Evolutionary conservation across 2,329 filamentous ascomycete genomes (phyloP).

Genomic region (Penicillium italicum): DNA sequence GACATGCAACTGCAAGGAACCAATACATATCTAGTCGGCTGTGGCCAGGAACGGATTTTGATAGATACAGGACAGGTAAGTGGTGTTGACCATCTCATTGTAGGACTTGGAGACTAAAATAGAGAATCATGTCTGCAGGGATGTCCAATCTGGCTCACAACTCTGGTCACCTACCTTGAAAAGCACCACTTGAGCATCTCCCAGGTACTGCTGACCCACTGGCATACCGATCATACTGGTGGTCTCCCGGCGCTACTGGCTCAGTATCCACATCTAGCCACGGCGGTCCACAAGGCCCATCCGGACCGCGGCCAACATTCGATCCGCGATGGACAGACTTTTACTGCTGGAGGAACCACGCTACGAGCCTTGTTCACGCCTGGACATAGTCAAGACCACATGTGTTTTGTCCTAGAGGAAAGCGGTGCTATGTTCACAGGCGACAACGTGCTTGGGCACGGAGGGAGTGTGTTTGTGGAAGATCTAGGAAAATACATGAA

Average conservation of each 20-base stretch:
- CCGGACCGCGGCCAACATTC: not conserved
- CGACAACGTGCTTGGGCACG: slow-evolving; percentile 8
- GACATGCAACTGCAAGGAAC: slow-evolving; percentile 40
- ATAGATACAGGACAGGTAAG: slow-evolving; percentile 32
- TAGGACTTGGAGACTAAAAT: not conserved
- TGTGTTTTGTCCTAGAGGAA: slow-evolving; percentile 7
- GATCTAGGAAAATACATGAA: slow-evolving; percentile 1
- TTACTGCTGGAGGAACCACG: not conserved
- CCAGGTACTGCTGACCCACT: slow-evolving; percentile 5
- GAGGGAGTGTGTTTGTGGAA: slow-evolving; percentile 8
- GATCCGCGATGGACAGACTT: slow-evolving; percentile 3
- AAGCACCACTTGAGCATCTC: slow-evolving; percentile 6
- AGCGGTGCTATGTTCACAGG: slow-evolving; percentile 6
- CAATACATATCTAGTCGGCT: slow-evolving; percentile 40
- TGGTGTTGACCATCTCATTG: not conserved
- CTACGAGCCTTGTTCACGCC: slow-evolving; percentile 4
- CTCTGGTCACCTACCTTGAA: slow-evolving; percentile 1
- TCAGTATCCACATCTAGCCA: slow-evolving; percentile 1
- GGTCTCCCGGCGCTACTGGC: slow-evolving; percentile 3
- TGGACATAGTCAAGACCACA: slow-evolving; percentile 6
- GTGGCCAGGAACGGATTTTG: slow-evolving; percentile 29
- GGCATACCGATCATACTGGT: slow-evolving; percentile 8
- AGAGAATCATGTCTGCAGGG: not conserved
- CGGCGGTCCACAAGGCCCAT: slow-evolving; percentile 2
- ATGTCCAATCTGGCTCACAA: slow-evolving; percentile 7